A percentile compares a stretch with the other conserved stretches of the same genome.
Evolutionary conservation across 1,139 yeast species (phyloP).

Genomic region (Suhomyces ambrosiae): DNA sequence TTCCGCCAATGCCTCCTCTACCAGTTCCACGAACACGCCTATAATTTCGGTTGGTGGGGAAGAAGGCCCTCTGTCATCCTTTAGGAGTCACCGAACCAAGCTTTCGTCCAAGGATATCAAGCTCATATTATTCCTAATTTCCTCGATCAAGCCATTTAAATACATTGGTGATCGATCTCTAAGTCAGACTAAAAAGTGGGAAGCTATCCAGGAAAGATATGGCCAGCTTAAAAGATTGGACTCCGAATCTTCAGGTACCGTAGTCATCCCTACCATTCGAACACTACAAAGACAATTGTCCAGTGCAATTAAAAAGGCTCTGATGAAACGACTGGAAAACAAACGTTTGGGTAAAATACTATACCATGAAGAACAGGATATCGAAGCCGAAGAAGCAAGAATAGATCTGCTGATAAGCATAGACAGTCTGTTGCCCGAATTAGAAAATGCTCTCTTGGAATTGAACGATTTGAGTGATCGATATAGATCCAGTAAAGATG

Average conservation of each 20-base stretch:
- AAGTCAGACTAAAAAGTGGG: slow-evolving; percentile 42
- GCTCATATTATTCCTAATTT: slow-evolving; percentile 34
- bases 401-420: slow-evolving; percentile 15
- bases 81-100: slow-evolving; percentile 25
- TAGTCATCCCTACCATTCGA: slow-evolving; percentile 37
- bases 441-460: slow-evolving; percentile 34
- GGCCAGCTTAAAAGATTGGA: slow-evolving; percentile 22
- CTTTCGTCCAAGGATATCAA: slow-evolving; percentile 32
- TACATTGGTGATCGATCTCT: slow-evolving; percentile 38
- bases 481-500: slow-evolving; percentile 33
- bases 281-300: slow-evolving; percentile 42
- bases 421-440: slow-evolving; percentile 27
- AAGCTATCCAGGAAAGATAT: slow-evolving; percentile 31
- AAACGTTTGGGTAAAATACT: slow-evolving; percentile 9
- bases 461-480: slow-evolving; percentile 37
- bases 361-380: slow-evolving; percentile 2
- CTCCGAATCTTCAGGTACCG: slow-evolving; percentile 10
- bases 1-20: slow-evolving; percentile 2
- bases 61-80: not conserved
- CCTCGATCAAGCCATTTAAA: slow-evolving; percentile 39
- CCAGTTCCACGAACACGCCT: slow-evolving; percentile 9
- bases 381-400: slow-evolving; percentile 5
- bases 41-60: not conserved
- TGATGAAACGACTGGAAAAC: slow-evolving; percentile 17
- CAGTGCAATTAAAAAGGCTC: slow-evolving; percentile 37